A percentile compares a stretch with the other conserved stretches of the same genome.
Conservation (phyloP, 257 asterid species). For the Sherardia arvensis region DNA sequence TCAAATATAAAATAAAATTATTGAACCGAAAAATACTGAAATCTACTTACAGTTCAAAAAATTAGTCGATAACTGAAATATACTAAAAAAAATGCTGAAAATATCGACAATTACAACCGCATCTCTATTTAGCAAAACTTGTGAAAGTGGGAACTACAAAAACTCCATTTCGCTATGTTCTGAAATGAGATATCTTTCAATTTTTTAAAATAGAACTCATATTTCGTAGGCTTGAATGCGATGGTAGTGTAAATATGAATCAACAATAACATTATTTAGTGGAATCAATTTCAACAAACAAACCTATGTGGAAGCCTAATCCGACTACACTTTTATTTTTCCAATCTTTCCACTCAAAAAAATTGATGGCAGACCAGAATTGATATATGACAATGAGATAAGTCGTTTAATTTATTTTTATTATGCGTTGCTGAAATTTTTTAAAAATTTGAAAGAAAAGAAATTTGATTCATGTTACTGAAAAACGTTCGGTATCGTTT, state of each 20-base stretch:
- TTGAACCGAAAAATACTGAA: too few relatives aligned
- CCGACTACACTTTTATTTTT: not conserved
- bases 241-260: not conserved
- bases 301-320: constrained; percentile 1
- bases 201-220: not conserved
- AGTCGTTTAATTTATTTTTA: too few relatives aligned
- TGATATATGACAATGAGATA: too few relatives aligned
- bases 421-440: too few relatives aligned
- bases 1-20: too few relatives aligned
- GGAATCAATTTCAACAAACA: not conserved
- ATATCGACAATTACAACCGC: too few relatives aligned
- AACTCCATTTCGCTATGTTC: not conserved
- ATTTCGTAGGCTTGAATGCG: not conserved
- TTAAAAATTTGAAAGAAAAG: too few relatives aligned
- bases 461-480: too few relatives aligned
- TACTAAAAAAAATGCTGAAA: too few relatives aligned
- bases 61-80: too few relatives aligned
- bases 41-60: too few relatives aligned
- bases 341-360: constrained; percentile 1
- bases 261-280: not conserved
- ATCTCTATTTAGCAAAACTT: not conserved
- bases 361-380: constrained; percentile 21
- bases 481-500: too few relatives aligned
- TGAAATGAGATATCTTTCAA: not conserved
- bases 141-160: not conserved